Base-by-base conservation (phyloP, 2,329 filamentous ascomycete species). In the Apiospora pterosperma region DNA sequence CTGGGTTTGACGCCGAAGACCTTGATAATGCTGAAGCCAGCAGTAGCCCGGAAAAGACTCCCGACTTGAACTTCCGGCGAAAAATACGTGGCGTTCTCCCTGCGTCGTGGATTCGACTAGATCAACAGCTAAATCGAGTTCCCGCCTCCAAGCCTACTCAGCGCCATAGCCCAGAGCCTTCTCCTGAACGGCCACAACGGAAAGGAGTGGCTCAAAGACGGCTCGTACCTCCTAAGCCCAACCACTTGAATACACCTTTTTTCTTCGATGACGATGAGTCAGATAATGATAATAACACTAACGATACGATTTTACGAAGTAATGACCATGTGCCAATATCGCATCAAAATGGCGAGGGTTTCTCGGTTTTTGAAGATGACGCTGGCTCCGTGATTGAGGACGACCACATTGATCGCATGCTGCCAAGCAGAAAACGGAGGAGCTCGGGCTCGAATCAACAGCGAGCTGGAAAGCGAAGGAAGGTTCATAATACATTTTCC, bases 71-170 rank as follows among this genome's bases (percentile, higher is more conserved):
- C 16, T 39, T 65, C 8, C 55, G 39, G 31, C 65, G 63, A 12
- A 79, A 80, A 62, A 86, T 90, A 59, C 81, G 81, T 62, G 87
- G 88, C 25, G 87, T 90, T 8, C 79, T 90, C 55, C 88, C 88
- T 42, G 88, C 88, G n/a, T 90, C 88, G 6, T 90, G 88, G 84
- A 79, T 90, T 63, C 83, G 88, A 48, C 74, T 90, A 28, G 86
- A 89, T 70, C 82, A 85, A 64, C 78, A 82, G 63, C 72, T 74
- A 28, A 67, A 76, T 36, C 75, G 71, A 64, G 78, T 75, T 63
- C 70, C 69, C 39, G 67, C 72, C 61, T 75, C 74, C 63, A 73
- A 73, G 59, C 60, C 67, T 8, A 67, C 68, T 23, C 73, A 69
- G 58, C 75, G 72, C 68, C 66, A 70, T 62, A 72, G 74, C 70